Conservation (phyloP, 768 basidiomycete species). For the Cubamyces sp. region DNA sequence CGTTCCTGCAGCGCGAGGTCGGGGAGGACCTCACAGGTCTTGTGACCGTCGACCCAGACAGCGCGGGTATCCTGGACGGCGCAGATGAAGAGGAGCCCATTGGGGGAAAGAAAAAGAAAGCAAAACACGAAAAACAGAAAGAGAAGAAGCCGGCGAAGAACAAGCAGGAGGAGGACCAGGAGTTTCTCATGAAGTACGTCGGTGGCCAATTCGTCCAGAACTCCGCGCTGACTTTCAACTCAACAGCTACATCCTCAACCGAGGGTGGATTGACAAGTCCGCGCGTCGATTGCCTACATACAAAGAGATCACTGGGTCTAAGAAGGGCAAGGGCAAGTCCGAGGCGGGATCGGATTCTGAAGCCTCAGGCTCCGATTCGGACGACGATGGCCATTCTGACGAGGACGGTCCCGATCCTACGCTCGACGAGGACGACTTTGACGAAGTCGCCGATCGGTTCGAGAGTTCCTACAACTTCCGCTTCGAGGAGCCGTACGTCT, state of each 20-base stretch:
- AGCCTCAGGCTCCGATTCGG: constrained; percentile 24
- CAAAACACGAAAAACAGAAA: constrained; percentile 35
- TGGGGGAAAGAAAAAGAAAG: constrained; percentile 33
- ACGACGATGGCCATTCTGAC: constrained; percentile 18
- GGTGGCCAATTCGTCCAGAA: not conserved
- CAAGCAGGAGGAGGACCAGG: constrained; percentile 74
- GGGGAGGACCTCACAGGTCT: constrained; percentile 74
- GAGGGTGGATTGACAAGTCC: constrained; percentile 93
- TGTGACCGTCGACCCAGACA: constrained; percentile 55
- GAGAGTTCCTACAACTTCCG: constrained; percentile 98
- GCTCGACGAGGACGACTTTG: constrained; percentile 76
- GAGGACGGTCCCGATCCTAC: constrained; percentile 38
- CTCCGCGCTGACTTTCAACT: not conserved
- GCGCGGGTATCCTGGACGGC: constrained; percentile 25
- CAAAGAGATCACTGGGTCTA: constrained; percentile 65
- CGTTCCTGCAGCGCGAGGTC: constrained; percentile 80
- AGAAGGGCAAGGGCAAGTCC: constrained; percentile 27
- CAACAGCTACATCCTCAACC: constrained; percentile 90
- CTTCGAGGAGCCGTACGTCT: constrained; percentile 90
- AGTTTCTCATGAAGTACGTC: constrained; percentile 88
- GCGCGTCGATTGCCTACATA: constrained; percentile 82
- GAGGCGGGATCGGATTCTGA: constrained; percentile 25
- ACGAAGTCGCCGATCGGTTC: constrained; percentile 89
- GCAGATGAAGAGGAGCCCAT: constrained; percentile 36
- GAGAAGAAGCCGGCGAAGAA: constrained; percentile 30